Evolutionary conservation across 2,329 filamentous ascomycete species (phyloP), one percentile per base, ranked within the genome.

Genomic region (Neofusicoccum umdonicola): DNA sequence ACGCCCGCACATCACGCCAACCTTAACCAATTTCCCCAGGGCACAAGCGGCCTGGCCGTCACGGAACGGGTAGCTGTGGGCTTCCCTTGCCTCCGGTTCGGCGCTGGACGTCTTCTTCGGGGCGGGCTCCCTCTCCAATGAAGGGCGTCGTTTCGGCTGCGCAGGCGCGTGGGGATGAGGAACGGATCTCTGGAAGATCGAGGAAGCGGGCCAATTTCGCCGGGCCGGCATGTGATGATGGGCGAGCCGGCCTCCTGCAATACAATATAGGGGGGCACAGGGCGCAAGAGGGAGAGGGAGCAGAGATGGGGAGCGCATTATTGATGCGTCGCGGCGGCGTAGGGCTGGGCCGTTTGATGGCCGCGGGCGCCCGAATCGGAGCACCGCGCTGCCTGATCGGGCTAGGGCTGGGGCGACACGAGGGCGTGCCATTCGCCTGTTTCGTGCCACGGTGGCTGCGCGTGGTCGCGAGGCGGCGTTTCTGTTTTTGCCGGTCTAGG

Each of bases 321-420:
- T 39, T 39, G 37, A 39, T 39, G 37, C 45, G 37, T 22, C 42
- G 35, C 54, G n/a, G 54, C 27, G 4, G 27, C 27, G 54, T 58
- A 58, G 54, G 54, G 54, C 54, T 58, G 54, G 52, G 7, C 52
- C 52, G 52, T 56, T 56, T 56, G 37, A 27, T 56, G 35, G 13
- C 12, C 35, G 1, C 41, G 41, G 17, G 15, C 15, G 41, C 9
- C 34, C 50, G 50, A 39, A 54, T 54, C 34, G 50, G 50, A 15
- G 41, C 15, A 17, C 6, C 15, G 31, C 27, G 48, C 48, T 34
- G n/a, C 54, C 34, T 19, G 39, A 58, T 58, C 54, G 54, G 54
- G 39, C 39, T 15, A 60, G 56, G 41, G n/a, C 42, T 12, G 12
- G 52, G 19, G 17, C 9, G n/a, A 50, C 47, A 50, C 47, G 47